Evolutionary conservation across 192 early-diverging fungal genomes (phyloP), one percentile per base, ranked within the genome.

Genomic region (Oehlia diaphana): DNA sequence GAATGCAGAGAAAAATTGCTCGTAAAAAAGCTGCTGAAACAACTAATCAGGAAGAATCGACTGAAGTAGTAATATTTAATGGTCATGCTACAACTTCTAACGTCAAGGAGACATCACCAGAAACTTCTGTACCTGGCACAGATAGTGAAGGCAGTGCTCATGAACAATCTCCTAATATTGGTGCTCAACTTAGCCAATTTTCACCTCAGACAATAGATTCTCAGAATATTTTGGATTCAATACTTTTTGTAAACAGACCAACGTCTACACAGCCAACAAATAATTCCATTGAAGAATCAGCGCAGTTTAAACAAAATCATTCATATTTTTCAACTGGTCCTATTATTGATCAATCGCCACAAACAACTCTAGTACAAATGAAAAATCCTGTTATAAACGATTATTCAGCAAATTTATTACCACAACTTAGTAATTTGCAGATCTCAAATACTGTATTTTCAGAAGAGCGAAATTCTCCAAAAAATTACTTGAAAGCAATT

Each of bases 1-100:
- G 61, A 76, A 31, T 19, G 8, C 74, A 76, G 63, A 37, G 35
- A 76, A 76, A 63, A 63, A 61, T 39, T 37, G 73, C 28, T 53
- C 50, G 74, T 28, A 61, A 76, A 42, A 61, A 37, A 42, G 9
- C 16, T 12, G 9, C 37, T 10, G 68, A 44, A 42, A 9, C 14
- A 44, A 47, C 37, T 44, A 33, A 64, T 28, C 66, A 69, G 26
- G 72, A 50, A 1, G 61, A 63, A 49, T 47, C 76, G 9, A 26
- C 47, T n/a, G 44, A 63, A 39, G 62, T 50, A 44, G 42, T 37
- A 23, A 49, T 50, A 42, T 35, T 69, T 47, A 78, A 62, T 35
- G 44, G 39, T 12, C 37, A 62, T 31, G 26, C 13, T 47, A 23
- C 23, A 69, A n/a, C 42, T 23, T 28, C 77, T 9, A 42, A 19